Conservation (phyloP, 1,284 basidiomycete genomes). For the Spongispora temasekensis region DNA sequence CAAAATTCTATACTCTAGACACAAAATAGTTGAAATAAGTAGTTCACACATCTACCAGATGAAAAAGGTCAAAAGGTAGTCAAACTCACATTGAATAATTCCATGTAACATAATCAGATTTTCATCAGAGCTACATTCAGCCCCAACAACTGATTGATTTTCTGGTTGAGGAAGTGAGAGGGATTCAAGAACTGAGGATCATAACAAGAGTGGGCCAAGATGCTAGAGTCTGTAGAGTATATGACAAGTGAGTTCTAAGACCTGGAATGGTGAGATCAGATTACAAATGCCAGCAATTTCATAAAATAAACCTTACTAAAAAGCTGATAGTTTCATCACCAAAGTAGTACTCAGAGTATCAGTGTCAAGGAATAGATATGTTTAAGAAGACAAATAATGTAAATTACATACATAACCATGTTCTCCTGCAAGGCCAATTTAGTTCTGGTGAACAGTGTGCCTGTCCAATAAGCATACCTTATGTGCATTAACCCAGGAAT, state of each 20-base stretch:
- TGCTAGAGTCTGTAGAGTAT: neutral
- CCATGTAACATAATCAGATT: neutral
- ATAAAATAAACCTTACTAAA: neutral
- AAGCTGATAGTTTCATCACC: neutral
- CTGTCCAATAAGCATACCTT: no score
- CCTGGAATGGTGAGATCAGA: neutral
- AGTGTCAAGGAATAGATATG: neutral
- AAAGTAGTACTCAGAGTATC: constrained; percentile 2
- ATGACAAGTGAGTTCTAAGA: neutral
- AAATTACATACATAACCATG: no score
- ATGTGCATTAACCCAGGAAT: no score
- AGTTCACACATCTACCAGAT: neutral
- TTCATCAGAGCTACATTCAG: neutral
- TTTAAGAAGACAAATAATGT: no score
- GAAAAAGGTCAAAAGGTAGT: neutral
- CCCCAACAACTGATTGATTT: neutral
- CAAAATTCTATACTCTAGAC: neutral
- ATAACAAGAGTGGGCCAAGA: neutral
- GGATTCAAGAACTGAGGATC: neutral
- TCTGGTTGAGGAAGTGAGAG: neutral
- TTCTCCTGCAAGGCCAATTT: no score
- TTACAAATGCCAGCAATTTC: neutral
- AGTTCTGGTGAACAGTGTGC: no score
- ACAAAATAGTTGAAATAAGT: no score
- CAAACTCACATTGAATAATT: neutral